phyloP scores from a whole-genome alignment of 208 protist genomes.

The Leishmania lainsoni region DNA sequence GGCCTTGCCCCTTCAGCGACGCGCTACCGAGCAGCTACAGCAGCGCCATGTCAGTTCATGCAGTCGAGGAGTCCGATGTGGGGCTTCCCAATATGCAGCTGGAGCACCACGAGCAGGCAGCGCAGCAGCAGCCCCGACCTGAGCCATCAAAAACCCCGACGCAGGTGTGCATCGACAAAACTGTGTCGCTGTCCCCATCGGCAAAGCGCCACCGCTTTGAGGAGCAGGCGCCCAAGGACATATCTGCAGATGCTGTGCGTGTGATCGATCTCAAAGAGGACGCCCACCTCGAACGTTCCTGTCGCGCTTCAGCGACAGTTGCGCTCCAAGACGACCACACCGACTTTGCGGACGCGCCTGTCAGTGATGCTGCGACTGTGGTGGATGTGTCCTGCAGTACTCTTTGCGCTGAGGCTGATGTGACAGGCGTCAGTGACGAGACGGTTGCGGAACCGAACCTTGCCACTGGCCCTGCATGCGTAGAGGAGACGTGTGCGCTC shows the following conservation, averaged over 20 bases:
- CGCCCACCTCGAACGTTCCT: not conserved
- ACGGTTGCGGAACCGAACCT: not conserved
- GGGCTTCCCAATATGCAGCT: not conserved
- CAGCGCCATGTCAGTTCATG: not conserved
- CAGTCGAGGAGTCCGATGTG: not conserved
- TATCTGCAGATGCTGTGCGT: not conserved
- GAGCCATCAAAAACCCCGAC: not conserved
- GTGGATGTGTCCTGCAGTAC: not conserved
- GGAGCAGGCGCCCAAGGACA: not conserved
- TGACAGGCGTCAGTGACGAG: constrained; percentile 11
- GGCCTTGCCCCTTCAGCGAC: not conserved
- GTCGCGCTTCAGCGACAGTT: not conserved
- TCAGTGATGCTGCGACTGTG: not conserved
- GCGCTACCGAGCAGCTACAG: not conserved
- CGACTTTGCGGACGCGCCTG: not conserved
- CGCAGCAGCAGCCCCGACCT: not conserved
- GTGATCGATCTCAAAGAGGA: too few species aligned
- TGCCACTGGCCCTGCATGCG: not conserved
- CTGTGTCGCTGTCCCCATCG: not conserved
- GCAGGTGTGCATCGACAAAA: not conserved
- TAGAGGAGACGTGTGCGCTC: not conserved
- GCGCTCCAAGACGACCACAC: not conserved
- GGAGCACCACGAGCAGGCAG: not conserved
- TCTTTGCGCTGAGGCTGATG: not conserved
- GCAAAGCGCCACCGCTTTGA: constrained; percentile 5